Conservation (phyloP, 139 green algal genomes). For the Tetradesmus lagerheimii region DNA sequence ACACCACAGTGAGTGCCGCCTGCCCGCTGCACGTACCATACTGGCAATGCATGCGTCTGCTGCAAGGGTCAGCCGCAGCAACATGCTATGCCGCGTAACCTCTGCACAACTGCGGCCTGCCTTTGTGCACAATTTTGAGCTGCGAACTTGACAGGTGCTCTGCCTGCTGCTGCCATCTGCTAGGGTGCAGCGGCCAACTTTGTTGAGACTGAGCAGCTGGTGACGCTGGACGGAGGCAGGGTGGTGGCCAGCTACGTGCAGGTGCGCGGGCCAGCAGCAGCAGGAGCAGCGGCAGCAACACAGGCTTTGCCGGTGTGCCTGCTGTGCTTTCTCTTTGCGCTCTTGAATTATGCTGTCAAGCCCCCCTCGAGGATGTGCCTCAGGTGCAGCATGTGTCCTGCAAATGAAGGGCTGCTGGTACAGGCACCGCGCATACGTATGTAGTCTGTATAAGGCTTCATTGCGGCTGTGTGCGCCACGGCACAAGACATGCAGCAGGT, state of each 20-base stretch:
- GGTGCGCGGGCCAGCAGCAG: neutral
- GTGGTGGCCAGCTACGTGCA: slow-evolving; percentile 73
- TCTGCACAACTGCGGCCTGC: no score
- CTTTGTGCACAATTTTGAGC: no score
- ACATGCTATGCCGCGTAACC: neutral
- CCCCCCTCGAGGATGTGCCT: no score
- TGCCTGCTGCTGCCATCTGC: neutral
- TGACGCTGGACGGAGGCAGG: slow-evolving; percentile 57
- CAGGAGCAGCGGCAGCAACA: neutral
- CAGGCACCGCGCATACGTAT: no score
- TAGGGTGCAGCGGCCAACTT: slow-evolving; percentile 84
- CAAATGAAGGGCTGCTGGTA: no score
- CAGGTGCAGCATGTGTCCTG: no score
- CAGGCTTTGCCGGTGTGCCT: neutral
- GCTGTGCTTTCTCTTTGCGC: no score
- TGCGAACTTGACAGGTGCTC: neutral
- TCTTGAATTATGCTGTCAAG: no score
- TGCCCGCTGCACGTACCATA: neutral
- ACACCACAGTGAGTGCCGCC: slow-evolving; percentile 58
- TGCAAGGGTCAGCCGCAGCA: neutral
- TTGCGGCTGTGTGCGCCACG: no score
- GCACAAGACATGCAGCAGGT: no score
- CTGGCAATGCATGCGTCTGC: neutral
- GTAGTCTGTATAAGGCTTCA: no score
- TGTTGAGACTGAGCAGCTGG: slow-evolving; percentile 93